Evolutionary conservation across 2,329 filamentous ascomycete species (phyloP), one percentile per base, ranked within the genome.

Genomic region (Sordariomycetes sp.): DNA sequence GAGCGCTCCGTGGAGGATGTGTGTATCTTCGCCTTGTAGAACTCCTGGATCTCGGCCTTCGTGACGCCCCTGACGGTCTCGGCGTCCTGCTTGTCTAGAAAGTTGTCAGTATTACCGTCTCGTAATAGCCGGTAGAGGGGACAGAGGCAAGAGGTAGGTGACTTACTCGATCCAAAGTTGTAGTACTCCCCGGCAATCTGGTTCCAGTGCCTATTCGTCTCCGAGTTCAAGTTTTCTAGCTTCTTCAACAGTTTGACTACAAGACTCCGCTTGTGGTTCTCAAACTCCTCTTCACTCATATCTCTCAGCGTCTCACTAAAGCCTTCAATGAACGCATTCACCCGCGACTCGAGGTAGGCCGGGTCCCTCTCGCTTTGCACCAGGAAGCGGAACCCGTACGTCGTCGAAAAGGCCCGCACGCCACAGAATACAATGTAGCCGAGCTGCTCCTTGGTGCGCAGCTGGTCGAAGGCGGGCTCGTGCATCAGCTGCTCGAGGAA

Each of bases 401-500:
- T 93, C 0, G 88, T 91, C n/a, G 84, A 76, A 58, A 88, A 83
- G 57, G 81, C 80, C 46, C 87, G 79, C 12, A 85, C 79, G 32
- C 90, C 89, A 54, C 89, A 93, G 72, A 93, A 96, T 0, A 99
- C 93, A 57, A 99, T 89, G 65, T 99, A 99, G 14, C 94, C 94
- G 7, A 99, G 86, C 72, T 99, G 93, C 71, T 99, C 93, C 72
- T 97, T 97, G 51, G 94, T 97, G 55, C 94, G 85, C 8, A 99
- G 79, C 70, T 96, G 91, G 71, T 99, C 90, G 68, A 97, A 99
- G 10, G 88, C 88, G 3, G 92, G 92, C 73, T 99, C 94, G 59
- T 96, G 89, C 0, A 90, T 86, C 74, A 99, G 88, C 71, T 97
- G 94, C 28, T 90, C 88, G 50, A 97, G 80, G 6, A 99, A 79